These are phyloP conservation scores for Gentiana macrophylla DNA, from an alignment of 257 asterid genomes.

Conservation along the genomic window DNA sequence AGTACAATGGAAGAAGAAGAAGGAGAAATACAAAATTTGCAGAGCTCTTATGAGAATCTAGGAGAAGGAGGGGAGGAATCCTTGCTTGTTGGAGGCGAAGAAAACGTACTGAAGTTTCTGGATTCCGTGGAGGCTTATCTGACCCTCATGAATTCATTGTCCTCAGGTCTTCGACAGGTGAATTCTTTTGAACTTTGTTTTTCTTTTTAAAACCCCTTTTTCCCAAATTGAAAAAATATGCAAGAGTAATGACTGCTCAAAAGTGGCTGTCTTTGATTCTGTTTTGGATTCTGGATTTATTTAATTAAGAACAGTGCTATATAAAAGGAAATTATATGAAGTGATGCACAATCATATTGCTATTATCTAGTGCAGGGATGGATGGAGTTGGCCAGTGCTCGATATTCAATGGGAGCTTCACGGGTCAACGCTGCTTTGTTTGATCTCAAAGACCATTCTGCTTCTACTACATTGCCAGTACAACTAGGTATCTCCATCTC, in stretches of 20 bases:
- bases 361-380: slow-evolving; percentile 46
- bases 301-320: not conserved
- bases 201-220: not conserved
- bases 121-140: slow-evolving; percentile 73
- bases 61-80: not conserved
- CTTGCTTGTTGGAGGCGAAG: slow-evolving; percentile 11
- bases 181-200: not conserved
- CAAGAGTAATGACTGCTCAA: not conserved
- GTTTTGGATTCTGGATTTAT: not conserved
- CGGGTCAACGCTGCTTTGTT: slow-evolving; percentile 62
- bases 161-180: slow-evolving; percentile 88
- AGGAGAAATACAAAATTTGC: not conserved
- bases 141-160: slow-evolving; percentile 45
- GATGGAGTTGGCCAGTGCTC: slow-evolving; percentile 85
- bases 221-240: not conserved
- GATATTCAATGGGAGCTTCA: slow-evolving; percentile 80
- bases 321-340: not conserved
- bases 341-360: not conserved
- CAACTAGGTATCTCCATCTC: slow-evolving; percentile 27
- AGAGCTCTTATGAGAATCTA: not conserved
- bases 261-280: not conserved
- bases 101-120: slow-evolving; percentile 40
- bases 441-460: slow-evolving; percentile 68
- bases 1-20: not conserved
- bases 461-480: slow-evolving; percentile 61